These are phyloP conservation scores for Periconia sp. DNA, from an alignment of 2,329 filamentous ascomycete genomes.

Conservation along the genomic window DNA sequence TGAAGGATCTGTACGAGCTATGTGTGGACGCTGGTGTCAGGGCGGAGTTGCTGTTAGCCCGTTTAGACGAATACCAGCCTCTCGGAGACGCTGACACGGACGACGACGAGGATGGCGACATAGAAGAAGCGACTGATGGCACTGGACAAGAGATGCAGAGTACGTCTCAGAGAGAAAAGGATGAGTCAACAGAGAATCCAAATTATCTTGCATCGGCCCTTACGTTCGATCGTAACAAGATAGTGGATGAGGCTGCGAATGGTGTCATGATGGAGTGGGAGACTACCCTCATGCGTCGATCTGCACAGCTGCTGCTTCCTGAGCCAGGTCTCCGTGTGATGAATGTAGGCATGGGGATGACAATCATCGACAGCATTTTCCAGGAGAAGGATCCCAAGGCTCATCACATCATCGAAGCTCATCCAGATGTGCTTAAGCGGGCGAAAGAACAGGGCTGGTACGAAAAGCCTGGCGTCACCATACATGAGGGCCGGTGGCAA, in stretches of 20 bases:
- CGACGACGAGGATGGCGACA: slow-evolving; percentile 54
- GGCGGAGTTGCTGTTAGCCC: slow-evolving; percentile 70
- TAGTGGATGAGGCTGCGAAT: slow-evolving; percentile 56
- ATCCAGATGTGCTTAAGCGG: slow-evolving; percentile 54
- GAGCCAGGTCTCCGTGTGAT: slow-evolving; percentile 51
- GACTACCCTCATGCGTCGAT: slow-evolving; percentile 55
- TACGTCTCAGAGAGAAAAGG: slow-evolving; percentile 27
- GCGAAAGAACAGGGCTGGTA: slow-evolving; percentile 56
- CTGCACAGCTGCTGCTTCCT: slow-evolving; percentile 51
- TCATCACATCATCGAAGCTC: slow-evolving; percentile 60
- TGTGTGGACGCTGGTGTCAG: slow-evolving; percentile 46
- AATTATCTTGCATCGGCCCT: slow-evolving; percentile 56
- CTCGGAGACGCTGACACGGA: slow-evolving; percentile 65
- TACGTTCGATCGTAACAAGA: slow-evolving; percentile 53
- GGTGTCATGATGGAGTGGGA: slow-evolving; percentile 63
- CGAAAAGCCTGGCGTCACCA: slow-evolving; percentile 55
- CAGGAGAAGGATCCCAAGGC: slow-evolving; percentile 50
- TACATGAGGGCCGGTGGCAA: slow-evolving; percentile 58
- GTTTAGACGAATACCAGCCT: slow-evolving; percentile 81
- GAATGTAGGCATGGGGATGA: slow-evolving; percentile 60
- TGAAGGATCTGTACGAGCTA: slow-evolving; percentile 42
- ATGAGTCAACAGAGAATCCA: slow-evolving; percentile 49
- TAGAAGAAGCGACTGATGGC: slow-evolving; percentile 19
- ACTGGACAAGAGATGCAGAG: slow-evolving; percentile 19
- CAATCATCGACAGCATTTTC: slow-evolving; percentile 57